These are phyloP conservation scores for Pleurotus salmoneostramineus DNA, from an alignment of 768 basidiomycete species.

Conservation along the genomic window DNA sequence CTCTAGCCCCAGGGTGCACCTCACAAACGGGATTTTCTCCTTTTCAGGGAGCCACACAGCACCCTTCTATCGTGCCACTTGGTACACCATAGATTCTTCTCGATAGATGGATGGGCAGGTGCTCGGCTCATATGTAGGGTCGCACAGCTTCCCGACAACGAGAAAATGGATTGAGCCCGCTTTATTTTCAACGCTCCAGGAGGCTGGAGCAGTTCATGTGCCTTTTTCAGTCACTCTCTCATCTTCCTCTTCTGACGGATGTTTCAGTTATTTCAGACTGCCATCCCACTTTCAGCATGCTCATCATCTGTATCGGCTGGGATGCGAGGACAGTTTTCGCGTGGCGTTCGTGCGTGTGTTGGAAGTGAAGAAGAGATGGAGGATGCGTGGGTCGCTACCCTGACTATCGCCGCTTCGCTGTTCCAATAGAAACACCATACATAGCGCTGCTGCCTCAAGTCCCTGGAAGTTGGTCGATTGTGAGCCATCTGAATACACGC, in stretches of 20 bases:
- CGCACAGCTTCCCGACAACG: constrained; percentile 63
- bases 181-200: constrained; percentile 79
- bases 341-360: constrained; percentile 63
- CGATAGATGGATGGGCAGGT: constrained; percentile 13
- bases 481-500: too few species aligned
- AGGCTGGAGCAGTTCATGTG: constrained; percentile 64
- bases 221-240: not conserved
- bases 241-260: not conserved
- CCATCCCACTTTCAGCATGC: constrained; percentile 67
- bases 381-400: constrained; percentile 77
- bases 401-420: constrained; percentile 18
- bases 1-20: constrained; percentile 78
- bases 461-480: too few species aligned
- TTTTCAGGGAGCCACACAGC: constrained; percentile 80
- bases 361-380: constrained; percentile 51
- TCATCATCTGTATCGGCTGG: constrained; percentile 78
- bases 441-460: too few species aligned
- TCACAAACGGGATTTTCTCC: constrained; percentile 82
- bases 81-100: not conserved
- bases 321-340: constrained; percentile 58
- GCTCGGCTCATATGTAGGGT: constrained; percentile 32
- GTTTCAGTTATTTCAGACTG: constrained; percentile 70
- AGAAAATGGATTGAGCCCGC: constrained; percentile 78
- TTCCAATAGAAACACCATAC: not conserved
- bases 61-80: constrained; percentile 33